These are phyloP conservation scores for Madurella mycetomatis DNA, from an alignment of 2,329 filamentous ascomycete genomes.

Conservation along the genomic window DNA sequence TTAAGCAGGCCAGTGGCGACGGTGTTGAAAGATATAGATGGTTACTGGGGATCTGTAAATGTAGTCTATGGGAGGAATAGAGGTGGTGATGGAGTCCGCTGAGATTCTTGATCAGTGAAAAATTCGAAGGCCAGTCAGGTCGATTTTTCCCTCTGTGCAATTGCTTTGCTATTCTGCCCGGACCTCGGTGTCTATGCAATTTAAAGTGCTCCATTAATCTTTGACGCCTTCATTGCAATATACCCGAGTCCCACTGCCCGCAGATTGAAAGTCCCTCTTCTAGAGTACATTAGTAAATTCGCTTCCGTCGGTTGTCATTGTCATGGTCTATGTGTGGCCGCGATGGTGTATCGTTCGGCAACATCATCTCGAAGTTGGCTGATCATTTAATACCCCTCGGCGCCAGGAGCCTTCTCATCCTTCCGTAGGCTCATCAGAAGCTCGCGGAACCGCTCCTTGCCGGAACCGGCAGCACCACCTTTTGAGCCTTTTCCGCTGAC, in stretches of 20 bases:
- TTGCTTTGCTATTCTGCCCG: background rate
- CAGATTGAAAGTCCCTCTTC: slow-evolving; percentile 11
- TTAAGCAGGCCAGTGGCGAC: background rate
- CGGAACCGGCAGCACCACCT: slow-evolving; percentile 82
- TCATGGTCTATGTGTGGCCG: slow-evolving; percentile 1
- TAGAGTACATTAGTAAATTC: slow-evolving; percentile 22
- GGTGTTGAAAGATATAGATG: background rate
- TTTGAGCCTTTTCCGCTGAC: slow-evolving; percentile 86
- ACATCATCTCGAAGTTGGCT: background rate
- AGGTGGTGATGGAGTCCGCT: background rate
- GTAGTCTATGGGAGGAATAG: slow-evolving; percentile 7
- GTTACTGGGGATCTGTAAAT: background rate
- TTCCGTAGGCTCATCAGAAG: slow-evolving; percentile 81
- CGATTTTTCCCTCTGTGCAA: slow-evolving; percentile 12
- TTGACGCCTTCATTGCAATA: slow-evolving; percentile 17
- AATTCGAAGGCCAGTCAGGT: background rate
- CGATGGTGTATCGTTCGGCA: background rate
- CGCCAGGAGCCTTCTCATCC: slow-evolving; percentile 78
- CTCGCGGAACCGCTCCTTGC: slow-evolving; percentile 95
- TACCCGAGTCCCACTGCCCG: slow-evolving; percentile 11
- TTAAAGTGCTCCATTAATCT: slow-evolving; percentile 7
- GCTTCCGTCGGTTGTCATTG: slow-evolving; percentile 6
- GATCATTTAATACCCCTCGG: slow-evolving; percentile 52
- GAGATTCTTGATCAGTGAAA: background rate
- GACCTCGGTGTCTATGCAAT: background rate